Conservation (phyloP, 306 rosid species). For the Astragalus membranaceus region DNA sequence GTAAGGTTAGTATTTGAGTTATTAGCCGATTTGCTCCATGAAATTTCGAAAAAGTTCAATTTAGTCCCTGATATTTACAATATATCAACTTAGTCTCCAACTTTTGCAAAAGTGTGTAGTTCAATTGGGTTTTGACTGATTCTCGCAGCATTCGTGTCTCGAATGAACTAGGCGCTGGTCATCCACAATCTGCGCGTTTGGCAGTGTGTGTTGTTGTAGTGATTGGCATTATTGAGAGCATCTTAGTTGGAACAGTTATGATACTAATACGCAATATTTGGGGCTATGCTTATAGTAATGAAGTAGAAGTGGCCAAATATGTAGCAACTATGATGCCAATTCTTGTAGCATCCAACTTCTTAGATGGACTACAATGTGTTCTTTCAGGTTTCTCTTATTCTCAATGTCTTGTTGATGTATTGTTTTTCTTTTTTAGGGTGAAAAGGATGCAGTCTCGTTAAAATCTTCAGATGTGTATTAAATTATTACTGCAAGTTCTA, state of each 20-base stretch:
- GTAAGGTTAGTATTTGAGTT: not conserved
- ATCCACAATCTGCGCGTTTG: constrained; percentile 16
- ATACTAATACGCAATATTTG: constrained; percentile 47
- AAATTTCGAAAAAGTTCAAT: no score
- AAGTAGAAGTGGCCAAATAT: constrained; percentile 46
- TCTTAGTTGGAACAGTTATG: constrained; percentile 33
- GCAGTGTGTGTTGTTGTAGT: constrained; percentile 16
- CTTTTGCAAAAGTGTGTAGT: not conserved
- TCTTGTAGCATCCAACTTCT: constrained; percentile 46
- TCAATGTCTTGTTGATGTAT: no score
- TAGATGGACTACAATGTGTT: constrained; percentile 61
- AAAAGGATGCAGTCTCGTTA: no score
- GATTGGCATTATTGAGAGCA: constrained; percentile 4
- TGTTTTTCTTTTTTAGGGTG: no score
- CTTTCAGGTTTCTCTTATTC: constrained; percentile 39
- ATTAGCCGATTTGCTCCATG: no score
- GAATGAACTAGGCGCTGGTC: constrained; percentile 27
- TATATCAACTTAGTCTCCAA: no score
- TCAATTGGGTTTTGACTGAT: not conserved
- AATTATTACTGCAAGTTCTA: no score
- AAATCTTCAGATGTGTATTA: no score
- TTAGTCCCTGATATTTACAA: no score
- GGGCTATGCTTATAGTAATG: constrained; percentile 56
- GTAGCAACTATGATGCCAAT: constrained; percentile 55
- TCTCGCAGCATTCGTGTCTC: constrained; percentile 39